Evolutionary conservation across 345 rosid genomes (phyloP).

Genomic region (Sonneratia caseolaris): DNA sequence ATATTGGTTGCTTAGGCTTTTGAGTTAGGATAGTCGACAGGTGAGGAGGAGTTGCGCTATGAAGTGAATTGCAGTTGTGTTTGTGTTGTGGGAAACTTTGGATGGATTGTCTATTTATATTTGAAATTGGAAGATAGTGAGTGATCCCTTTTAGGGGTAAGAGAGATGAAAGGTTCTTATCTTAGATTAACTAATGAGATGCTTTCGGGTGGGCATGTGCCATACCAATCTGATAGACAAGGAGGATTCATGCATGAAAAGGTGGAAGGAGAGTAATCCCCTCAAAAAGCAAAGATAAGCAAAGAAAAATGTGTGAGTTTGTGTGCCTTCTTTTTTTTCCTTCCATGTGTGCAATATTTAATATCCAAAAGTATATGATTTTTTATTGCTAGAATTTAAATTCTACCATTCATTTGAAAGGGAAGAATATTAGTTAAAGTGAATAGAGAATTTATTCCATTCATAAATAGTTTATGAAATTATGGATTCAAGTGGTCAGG

Average conservation of each 20-base stretch:
- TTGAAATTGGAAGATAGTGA: not conserved
- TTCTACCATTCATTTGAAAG: no score
- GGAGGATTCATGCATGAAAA: not conserved
- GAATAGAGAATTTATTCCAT: no score
- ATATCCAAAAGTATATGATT: no score
- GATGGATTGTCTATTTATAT: not conserved
- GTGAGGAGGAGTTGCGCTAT: not conserved
- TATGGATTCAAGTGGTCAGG: no score
- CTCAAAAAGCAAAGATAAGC: not conserved
- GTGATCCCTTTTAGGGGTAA: not conserved
- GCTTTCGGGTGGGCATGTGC: not conserved
- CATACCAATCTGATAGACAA: not conserved
- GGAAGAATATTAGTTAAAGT: no score
- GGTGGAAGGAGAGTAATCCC: not conserved
- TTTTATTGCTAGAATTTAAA: no score
- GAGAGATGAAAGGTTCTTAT: not conserved
- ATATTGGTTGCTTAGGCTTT: not conserved
- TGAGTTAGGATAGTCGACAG: not conserved
- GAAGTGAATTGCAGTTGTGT: not conserved
- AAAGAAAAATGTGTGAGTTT: not conserved
- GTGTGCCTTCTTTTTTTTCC: not conserved
- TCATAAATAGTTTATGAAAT: no score
- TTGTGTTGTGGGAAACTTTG: not conserved
- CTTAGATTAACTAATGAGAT: not conserved
- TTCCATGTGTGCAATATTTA: no score